Percentiles rank a stretch among this genome's conserved stretches.
Conservation (phyloP, 768 basidiomycete species). For the Gymnopilus dilepis region DNA sequence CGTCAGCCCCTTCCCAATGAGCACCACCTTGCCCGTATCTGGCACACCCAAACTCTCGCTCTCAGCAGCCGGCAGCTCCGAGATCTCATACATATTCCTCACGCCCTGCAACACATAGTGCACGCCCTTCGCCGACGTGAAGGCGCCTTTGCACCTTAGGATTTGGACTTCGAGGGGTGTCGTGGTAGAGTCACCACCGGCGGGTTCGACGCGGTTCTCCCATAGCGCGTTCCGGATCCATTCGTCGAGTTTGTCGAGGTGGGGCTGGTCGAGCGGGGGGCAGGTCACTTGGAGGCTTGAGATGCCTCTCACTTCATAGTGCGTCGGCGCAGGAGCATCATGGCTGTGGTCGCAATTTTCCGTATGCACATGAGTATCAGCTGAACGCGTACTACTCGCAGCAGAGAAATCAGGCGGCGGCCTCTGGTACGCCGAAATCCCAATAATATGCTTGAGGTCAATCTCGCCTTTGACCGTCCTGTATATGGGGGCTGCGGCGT, state of each 20-base stretch:
- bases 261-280: conserved; percentile 56
- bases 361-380: conserved; percentile 28
- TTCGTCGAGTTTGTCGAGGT: conserved; percentile 64
- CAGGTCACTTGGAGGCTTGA: conserved; percentile 77
- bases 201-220: conserved; percentile 69
- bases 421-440: conserved; percentile 76
- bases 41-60: conserved; percentile 51
- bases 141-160: conserved; percentile 89
- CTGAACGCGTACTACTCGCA: no score
- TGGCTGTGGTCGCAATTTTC: conserved; percentile 40
- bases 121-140: conserved; percentile 57
- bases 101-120: conserved; percentile 90
- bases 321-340: conserved; percentile 43
- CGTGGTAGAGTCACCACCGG: conserved; percentile 22
- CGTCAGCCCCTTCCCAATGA: conserved; percentile 84
- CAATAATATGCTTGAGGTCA: conserved; percentile 78
- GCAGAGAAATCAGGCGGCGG: conserved; percentile 38
- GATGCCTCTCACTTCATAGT: conserved; percentile 83
- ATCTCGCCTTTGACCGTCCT: conserved; percentile 73
- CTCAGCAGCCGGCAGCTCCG: conserved; percentile 41
- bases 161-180: conserved; percentile 34
- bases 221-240: conserved; percentile 87
- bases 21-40: conserved; percentile 78
- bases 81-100: conserved; percentile 85
- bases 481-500: conserved; percentile 79